phyloP scores from a whole-genome alignment of 371 early-diverging fungal genomes.

The Rhizopus stolonifer region DNA sequence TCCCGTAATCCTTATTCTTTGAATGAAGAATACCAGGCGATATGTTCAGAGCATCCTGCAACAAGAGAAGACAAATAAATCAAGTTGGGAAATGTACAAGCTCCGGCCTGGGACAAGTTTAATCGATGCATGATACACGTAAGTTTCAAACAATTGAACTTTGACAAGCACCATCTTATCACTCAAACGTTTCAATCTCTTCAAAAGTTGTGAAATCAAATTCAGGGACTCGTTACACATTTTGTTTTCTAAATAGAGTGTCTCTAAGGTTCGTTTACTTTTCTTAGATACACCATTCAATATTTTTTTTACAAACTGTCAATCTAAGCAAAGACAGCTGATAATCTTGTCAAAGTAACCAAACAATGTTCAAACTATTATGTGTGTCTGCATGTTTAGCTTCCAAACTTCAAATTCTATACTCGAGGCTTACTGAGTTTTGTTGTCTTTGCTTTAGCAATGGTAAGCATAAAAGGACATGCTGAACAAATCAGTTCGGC shows the following conservation, averaged over 20 bases:
- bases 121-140: conserved; percentile 91
- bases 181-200: conserved; percentile 96
- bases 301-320: conserved; percentile 87
- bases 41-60: conserved; percentile 97
- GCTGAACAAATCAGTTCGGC: conserved; percentile 81
- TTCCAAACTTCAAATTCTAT: not conserved
- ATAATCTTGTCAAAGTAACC: conserved; percentile 89
- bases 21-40: conserved; percentile 97
- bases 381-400: not conserved
- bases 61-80: conserved; percentile 97
- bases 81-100: conserved; percentile 95
- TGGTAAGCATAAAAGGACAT: conserved; percentile 74
- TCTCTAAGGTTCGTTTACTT: conserved; percentile 91
- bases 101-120: conserved; percentile 93
- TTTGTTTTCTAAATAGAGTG: conserved; percentile 91
- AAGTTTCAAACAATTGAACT: conserved; percentile 94
- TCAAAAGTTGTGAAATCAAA: conserved; percentile 82
- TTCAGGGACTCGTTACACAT: conserved; percentile 90
- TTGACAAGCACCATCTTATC: conserved; percentile 98
- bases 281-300: conserved; percentile 89
- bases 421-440: conserved; percentile 77
- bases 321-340: conserved; percentile 87
- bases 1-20: conserved; percentile 98
- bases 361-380: conserved; percentile 77
- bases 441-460: conserved; percentile 95